phyloP scores from a whole-genome alignment of 1,139 yeast species.

The Candida albicans region DNA sequence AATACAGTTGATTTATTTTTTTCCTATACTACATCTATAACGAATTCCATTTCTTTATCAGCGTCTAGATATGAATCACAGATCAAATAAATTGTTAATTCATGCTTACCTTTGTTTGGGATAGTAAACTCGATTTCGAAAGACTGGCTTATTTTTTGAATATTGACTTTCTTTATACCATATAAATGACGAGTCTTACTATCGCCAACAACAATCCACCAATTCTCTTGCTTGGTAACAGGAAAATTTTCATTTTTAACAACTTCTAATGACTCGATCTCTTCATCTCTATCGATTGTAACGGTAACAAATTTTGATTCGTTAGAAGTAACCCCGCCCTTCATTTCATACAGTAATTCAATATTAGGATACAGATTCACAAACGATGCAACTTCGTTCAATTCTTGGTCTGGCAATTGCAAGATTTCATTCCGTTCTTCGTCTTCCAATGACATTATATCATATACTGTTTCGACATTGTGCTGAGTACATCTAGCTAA shows the following conservation, averaged over 20 bases:
- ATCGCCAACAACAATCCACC: conserved; percentile 90
- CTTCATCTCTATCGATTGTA: conserved; percentile 69
- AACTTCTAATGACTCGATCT: conserved; percentile 64
- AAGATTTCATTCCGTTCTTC: conserved; percentile 68
- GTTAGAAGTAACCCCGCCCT: conserved; percentile 35
- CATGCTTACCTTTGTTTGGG: conserved; percentile 60
- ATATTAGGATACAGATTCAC: conserved; percentile 88
- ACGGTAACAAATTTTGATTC: conserved; percentile 52
- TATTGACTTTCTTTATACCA: conserved; percentile 67
- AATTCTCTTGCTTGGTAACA: conserved; percentile 59
- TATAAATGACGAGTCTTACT: conserved; percentile 57
- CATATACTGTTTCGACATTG: conserved; percentile 72
- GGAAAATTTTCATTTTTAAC: conserved; percentile 56
- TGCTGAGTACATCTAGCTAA: conserved; percentile 57
- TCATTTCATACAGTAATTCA: conserved; percentile 59
- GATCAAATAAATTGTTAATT: conserved; percentile 76
- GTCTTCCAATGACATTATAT: conserved; percentile 82
- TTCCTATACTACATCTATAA: conserved; percentile 37
- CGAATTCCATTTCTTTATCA: conserved; percentile 72
- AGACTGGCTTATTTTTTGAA: conserved; percentile 53
- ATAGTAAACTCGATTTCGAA: conserved; percentile 57
- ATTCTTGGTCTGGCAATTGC: conserved; percentile 50
- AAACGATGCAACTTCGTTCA: conserved; percentile 74
- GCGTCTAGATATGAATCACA: conserved; percentile 91
- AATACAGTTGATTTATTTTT: too few species aligned